Evolutionary conservation across 169 alveolate genomes (phyloP), one percentile per base, ranked within the genome.

Genomic region (Plasmodium blacklocki): DNA sequence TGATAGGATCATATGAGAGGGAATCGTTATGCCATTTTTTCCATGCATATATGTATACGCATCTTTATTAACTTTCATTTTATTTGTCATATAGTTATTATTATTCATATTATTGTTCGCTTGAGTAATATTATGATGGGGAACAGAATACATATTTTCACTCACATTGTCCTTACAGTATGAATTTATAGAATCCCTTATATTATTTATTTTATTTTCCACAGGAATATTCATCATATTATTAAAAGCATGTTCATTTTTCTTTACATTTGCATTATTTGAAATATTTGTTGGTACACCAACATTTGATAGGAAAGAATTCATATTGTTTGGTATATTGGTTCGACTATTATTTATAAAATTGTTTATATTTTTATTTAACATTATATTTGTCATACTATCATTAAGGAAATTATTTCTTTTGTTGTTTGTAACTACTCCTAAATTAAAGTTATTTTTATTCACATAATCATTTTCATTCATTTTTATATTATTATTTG

Each of bases 341-440:
- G 45, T 8, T 56, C 26, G 39, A 23, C 23, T 70, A 63, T 14
- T 73, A 73, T 56, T 54, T 11, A 56, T 21, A 73, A 73, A 73
- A 47, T 23, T 58, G 21, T 72, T 72, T 56, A 73, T 23, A 32
- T 73, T 73, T 23, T 73, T 59, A 21, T 63, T 56, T 29, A 73
- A 56, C 19, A 73, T 32, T 26, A 73, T 11, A 47, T 73, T 58
- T 19, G 72, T 29, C 15, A 73, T 29, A 47, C 29, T 56, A 3
- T 73, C 86, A 15, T 73, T 73, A 3, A 54, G 9, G 29, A 21
- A 54, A 14, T 19, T 73, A 26, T 23, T 73, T n/a, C 54, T 54
- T 73, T 73, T 73, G 52, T 54, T 29, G 52, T 43, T 73, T 11
- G 29, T 5, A 39, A 39, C 47, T 12, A 62, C 45, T 1, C 32